Conservation (phyloP, 2,329 filamentous ascomycete genomes). For the Fusarium miscanthi region DNA sequence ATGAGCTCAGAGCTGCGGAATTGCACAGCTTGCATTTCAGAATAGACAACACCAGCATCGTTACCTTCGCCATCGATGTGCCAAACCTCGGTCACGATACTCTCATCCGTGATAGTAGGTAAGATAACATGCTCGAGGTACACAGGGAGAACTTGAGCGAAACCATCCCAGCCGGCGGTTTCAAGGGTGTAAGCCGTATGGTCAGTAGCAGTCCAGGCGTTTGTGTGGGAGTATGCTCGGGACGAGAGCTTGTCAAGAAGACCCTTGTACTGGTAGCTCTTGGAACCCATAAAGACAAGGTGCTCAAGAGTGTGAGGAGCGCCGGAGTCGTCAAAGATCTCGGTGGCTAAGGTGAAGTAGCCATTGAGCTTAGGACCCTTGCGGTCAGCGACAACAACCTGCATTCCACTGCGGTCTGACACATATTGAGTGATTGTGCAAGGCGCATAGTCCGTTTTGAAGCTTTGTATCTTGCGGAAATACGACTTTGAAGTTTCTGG, state of each 20-base stretch:
- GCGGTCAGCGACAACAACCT: constrained; percentile 89
- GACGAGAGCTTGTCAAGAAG: constrained; percentile 94
- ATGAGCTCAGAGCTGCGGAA: constrained; percentile 88
- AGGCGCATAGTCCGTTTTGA: constrained; percentile 90
- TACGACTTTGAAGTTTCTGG: constrained; percentile 62
- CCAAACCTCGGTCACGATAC: constrained; percentile 94
- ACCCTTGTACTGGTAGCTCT: constrained; percentile 93
- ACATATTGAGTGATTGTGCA: constrained; percentile 94
- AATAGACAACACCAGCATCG: constrained; percentile 97
- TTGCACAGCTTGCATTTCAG: constrained; percentile 97
- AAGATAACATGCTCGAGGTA: constrained; percentile 95
- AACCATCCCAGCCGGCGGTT: constrained; percentile 96
- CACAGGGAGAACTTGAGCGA: constrained; percentile 91
- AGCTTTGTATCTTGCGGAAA: constrained; percentile 87
- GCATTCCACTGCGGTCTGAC: constrained; percentile 93
- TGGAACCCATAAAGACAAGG: constrained; percentile 89
- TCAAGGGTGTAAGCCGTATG: constrained; percentile 97
- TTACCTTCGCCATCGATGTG: constrained; percentile 94
- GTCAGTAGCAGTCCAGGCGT: constrained; percentile 96
- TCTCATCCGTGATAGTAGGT: constrained; percentile 91
- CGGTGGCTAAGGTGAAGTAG: constrained; percentile 94
- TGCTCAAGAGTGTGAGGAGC: constrained; percentile 90
- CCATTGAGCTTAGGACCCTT: constrained; percentile 95
- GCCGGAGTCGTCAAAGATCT: constrained; percentile 97
- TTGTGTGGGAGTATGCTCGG: constrained; percentile 91